Percentiles rank a stretch among this genome's conserved stretches.
Conservation (phyloP, 1,284 basidiomycete species). For the Naganishia sp. region DNA sequence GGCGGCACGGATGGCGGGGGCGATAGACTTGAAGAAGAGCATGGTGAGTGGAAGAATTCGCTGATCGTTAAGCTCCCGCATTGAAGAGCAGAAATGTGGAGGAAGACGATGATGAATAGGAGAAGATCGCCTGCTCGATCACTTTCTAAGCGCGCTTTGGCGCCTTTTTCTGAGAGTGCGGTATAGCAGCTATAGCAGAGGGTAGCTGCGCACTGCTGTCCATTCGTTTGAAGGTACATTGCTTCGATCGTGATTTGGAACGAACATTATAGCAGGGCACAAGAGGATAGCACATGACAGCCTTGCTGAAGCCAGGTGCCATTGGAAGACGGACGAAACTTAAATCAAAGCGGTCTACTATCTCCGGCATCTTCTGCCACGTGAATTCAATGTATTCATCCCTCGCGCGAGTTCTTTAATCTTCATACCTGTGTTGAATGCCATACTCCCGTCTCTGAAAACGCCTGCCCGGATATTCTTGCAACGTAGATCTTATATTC, state of each 20-base stretch:
- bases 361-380: neutral
- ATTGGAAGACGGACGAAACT: neutral
- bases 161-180: slow-evolving; percentile 1
- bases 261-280: too few relatives aligned
- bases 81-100: neutral
- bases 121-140: slow-evolving; percentile 13
- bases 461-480: too few relatives aligned
- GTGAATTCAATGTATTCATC: neutral
- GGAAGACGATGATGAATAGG: neutral
- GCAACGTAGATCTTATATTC: too few relatives aligned
- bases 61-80: neutral
- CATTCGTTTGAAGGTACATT: too few relatives aligned
- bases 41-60: neutral
- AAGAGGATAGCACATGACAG: too few relatives aligned
- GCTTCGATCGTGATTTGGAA: too few relatives aligned
- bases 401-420: neutral
- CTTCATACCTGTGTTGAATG: too few relatives aligned
- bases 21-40: slow-evolving; percentile 21
- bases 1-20: slow-evolving; percentile 6
- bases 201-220: too few relatives aligned
- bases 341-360: neutral
- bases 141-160: neutral
- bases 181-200: too few relatives aligned
- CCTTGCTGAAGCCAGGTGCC: too few relatives aligned
- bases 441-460: too few relatives aligned